Evolutionary conservation across 2,329 filamentous ascomycete genomes (phyloP).

Genomic region (Colletotrichum sublineola): DNA sequence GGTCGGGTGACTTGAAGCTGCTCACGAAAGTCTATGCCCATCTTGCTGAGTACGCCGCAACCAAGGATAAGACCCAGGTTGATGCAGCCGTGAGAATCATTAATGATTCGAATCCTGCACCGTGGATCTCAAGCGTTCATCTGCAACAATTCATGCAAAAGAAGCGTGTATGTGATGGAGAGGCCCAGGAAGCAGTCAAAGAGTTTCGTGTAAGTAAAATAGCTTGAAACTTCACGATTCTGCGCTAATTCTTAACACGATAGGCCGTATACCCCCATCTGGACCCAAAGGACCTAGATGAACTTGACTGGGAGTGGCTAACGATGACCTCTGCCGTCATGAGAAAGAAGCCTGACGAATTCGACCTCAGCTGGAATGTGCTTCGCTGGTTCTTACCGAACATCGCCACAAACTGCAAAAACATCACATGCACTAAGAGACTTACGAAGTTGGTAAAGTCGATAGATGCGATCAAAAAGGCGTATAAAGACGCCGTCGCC

Average conservation of each 20-base stretch:
- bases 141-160: not conserved
- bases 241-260: not conserved
- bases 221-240: not conserved
- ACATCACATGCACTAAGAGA: accelerated
- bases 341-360: not conserved
- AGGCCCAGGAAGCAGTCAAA: not conserved
- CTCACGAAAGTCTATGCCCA: not conserved
- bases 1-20: not conserved
- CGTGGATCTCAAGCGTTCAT: not conserved
- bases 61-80: not conserved
- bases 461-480: not conserved
- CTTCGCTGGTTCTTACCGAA: not conserved
- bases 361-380: not conserved
- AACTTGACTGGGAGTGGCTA: not conserved
- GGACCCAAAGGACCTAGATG: not conserved
- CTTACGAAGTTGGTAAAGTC: accelerated
- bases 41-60: not conserved
- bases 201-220: not conserved
- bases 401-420: not conserved
- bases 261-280: not conserved
- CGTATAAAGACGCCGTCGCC: not conserved
- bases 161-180: accelerated
- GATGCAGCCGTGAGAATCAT: not conserved
- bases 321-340: not conserved
- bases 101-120: not conserved